Base-by-base conservation (phyloP, 129 eudicot species). In the Helianthus annuus region DNA sequence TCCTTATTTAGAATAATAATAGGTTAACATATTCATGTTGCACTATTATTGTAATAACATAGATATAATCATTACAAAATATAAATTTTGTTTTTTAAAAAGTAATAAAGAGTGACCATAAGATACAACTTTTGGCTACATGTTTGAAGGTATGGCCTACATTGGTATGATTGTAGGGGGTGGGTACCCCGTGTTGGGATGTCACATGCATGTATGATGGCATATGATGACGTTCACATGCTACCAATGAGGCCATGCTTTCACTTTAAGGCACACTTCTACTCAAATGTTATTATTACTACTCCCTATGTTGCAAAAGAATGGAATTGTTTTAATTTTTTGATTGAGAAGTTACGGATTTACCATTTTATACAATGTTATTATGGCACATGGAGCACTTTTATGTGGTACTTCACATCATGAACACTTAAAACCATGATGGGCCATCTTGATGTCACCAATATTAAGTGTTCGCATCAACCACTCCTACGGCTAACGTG, bases 151-250 rank as follows among this genome's bases (percentile, higher is more conserved):
- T 42, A 10, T 10, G 56, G 39, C 75, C n/a, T 19, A 24, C 27
- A 27, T 5, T 14, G 10, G 14, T 40, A 27, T 34, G 13, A n/a
- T 11, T 5, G 27, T 29, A 12, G 13, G 40, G 24, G 36, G 58
- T 52, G 51, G 68, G 57, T 46, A 42, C 51, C 69, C 53, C 49
- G 71, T 69, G 76, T 49, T 61, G 15, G 14, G 27, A 60, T n/a
- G 16, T 69, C 71, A 77, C 81, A 77, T 77, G 81, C 60, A 66
- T 76, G 75, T 69, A 77, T 69, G 76, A 76, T 69, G 64, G 13
- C 49, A 48, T 58, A 39, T 32, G 39, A 76, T 68, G 72, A 62
- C 36, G 46, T 24, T 58, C 40, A n/a, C 48, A 62, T 62, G 67
- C 42, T 59, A 6, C 16, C 64, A 27, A 12, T 29, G 64, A 27